phyloP scores from a whole-genome alignment of 169 alveolate genomes.

The Plasmodium gaboni region DNA sequence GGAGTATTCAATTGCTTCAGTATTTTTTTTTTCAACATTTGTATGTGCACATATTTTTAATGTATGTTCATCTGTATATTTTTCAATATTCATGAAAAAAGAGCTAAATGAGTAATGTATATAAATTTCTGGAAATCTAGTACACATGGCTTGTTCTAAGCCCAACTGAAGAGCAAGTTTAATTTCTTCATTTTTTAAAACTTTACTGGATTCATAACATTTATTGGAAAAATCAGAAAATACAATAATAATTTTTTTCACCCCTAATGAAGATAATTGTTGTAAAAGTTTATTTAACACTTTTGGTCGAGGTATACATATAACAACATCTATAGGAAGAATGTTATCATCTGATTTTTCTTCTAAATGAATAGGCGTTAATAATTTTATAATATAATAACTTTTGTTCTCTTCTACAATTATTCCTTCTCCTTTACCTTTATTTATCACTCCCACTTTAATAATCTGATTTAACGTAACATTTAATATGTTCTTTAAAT shows the following conservation, averaged over 20 bases:
- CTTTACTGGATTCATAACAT: conserved; percentile 65
- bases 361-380: conserved; percentile 60
- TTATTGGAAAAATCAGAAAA: conserved; percentile 68
- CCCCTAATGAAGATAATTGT: conserved; percentile 68
- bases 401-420: conserved; percentile 24
- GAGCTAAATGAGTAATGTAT: conserved; percentile 70
- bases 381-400: conserved; percentile 32
- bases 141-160: conserved; percentile 76
- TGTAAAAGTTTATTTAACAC: conserved; percentile 41
- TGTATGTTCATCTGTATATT: conserved; percentile 43
- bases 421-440: conserved; percentile 72
- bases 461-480: conserved; percentile 31
- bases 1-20: background rate
- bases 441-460: conserved; percentile 67
- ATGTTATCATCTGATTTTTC: conserved; percentile 21
- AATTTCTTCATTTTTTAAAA: conserved; percentile 70
- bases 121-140: conserved; percentile 44
- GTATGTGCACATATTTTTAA: conserved; percentile 74
- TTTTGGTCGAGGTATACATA: conserved; percentile 73
- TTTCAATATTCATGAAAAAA: conserved; percentile 60
- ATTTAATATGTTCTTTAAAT: conserved; percentile 60
- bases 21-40: conserved; percentile 4
- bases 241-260: conserved; percentile 60
- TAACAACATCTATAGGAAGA: conserved; percentile 59
- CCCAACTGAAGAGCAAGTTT: conserved; percentile 73